Conservation (phyloP, 1,139 yeast genomes). For the Citeromyces hawaiiensis region DNA sequence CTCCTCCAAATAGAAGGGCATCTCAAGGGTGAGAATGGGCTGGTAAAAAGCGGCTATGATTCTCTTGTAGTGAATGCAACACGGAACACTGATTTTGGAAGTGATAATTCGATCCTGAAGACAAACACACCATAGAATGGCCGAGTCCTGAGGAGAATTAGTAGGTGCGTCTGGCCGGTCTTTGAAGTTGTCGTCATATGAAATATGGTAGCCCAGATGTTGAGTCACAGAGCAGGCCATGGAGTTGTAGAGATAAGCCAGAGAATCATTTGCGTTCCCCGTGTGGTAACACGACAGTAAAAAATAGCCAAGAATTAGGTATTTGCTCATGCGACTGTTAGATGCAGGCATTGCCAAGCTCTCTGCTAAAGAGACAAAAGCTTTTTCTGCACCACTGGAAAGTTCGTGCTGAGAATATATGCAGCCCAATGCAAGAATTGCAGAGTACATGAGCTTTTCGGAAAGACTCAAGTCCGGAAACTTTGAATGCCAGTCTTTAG, state of each 20-base stretch:
- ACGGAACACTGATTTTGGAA: constrained; percentile 12
- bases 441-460: constrained; percentile 10
- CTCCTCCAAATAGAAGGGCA: constrained; percentile 10
- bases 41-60: constrained; percentile 16
- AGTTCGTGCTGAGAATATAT: constrained; percentile 9
- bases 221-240: constrained; percentile 17
- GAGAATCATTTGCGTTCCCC: constrained; percentile 15
- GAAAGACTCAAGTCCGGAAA: constrained; percentile 9
- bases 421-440: constrained; percentile 12
- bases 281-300: constrained; percentile 15
- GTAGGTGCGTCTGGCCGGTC: constrained; percentile 13
- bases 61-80: constrained; percentile 16
- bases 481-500: constrained; percentile 5
- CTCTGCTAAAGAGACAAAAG: constrained; percentile 12
- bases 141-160: constrained; percentile 12
- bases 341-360: constrained; percentile 11
- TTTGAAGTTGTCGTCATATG: constrained; percentile 12
- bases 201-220: constrained; percentile 18
- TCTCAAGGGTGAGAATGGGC: constrained; percentile 5
- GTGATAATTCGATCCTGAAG: constrained; percentile 15
- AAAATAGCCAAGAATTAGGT: constrained; percentile 11
- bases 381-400: constrained; percentile 5
- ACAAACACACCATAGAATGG: constrained; percentile 15
- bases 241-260: constrained; percentile 14
- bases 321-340: constrained; percentile 10